Evolutionary conservation across 371 early-diverging fungal genomes (phyloP), one percentile per base, ranked within the genome.

Genomic region (Syncephalastrum racemosum): DNA sequence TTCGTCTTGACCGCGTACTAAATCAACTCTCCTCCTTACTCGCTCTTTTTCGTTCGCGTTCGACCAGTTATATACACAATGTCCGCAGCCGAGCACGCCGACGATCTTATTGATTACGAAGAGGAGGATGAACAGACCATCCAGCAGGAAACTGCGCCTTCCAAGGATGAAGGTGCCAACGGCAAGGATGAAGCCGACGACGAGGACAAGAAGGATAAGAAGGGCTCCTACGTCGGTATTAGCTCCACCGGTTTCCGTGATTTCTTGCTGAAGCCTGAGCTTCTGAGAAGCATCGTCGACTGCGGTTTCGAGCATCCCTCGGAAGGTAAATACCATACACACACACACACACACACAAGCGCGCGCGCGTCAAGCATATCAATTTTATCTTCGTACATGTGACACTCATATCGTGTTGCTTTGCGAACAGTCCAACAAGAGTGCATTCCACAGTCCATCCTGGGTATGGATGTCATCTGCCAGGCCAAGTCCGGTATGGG

Each of bases 401-500:
- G 27, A 25, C 45, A 24, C 41, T 42, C 15, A 15, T 59, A 20
- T 1, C 43, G 12, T 45, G 16, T 63, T 45, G 44, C 4, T 51
- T 52, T 53, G 19, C 46, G 12, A 15, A 54, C 69, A 92, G 99
- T 99, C 36, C 99, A 99, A 77, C 96, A 97, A 71, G 95, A 95
- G 75, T 96, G 96, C 71, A 98, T 99, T 63, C 98, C 99, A 46
- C 95, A 96, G 64, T 95, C 99, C 24, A 92, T 97, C 60, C 80
- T 95, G 57, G 96, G 98, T 58, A 90, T 88, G 83, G 98, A 98
- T 76, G 95, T 99, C 44, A 83, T 99, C 42, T 97, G 96, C 79
- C 99, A 99, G 77, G 99, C 99, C 75, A 98, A 99, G 81, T 93
- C 93, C 60, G 99, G 99, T 75, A 94, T 98, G 94, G 99, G 99